Evolutionary conservation across 257 asterid genomes (phyloP), one percentile per base, ranked within the genome.

Genomic region (Capsicum chinense): DNA sequence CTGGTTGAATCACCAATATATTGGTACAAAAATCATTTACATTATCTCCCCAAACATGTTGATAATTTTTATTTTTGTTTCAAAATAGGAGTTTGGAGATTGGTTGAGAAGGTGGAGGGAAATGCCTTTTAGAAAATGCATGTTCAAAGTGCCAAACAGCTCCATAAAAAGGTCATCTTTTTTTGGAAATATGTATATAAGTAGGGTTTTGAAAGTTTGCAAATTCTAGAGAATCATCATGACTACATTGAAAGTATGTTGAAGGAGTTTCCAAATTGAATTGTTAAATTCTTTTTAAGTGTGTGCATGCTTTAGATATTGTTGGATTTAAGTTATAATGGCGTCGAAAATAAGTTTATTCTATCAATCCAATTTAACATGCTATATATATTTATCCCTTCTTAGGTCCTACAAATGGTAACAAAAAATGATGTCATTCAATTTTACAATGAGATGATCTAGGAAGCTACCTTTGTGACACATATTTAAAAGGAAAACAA

Each of bases 151-250:
- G 81, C 47, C 81, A 74, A 74, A 50, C 62, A 74, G 81, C 81
- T 21, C 47, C 81, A 21, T 21, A 70, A 70, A 52, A 52, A 47
- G 59, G 5, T n/a, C n/a, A 50, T 37, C 62, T 3, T 12, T 74
- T 74, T 74, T 52, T 74, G 62, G 62, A 74, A 12, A 11, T 68
- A 17, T 50, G 56, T 5, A 74, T 50, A 74, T 21, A 74, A 50
- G 13, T 74, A 74, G 62, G 42, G 42, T 74, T 74, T 50, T 74
- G 47, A 74, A 74, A 74, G 47, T 74, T 74, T 21, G 10, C 37
- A 14, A 50, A 21, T 13, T 74, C 81, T 50, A 74, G 21, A 50
- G 47, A 50, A 50, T 37, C 81, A 74, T 74, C 81, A 74, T 74
- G 13, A 52, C 13, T 21, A 11, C 2, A 74, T 50, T 6, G 62